These are phyloP conservation scores for Fraxinus quadrangulata DNA, from an alignment of 257 asterid genomes.

Conservation along the genomic window DNA sequence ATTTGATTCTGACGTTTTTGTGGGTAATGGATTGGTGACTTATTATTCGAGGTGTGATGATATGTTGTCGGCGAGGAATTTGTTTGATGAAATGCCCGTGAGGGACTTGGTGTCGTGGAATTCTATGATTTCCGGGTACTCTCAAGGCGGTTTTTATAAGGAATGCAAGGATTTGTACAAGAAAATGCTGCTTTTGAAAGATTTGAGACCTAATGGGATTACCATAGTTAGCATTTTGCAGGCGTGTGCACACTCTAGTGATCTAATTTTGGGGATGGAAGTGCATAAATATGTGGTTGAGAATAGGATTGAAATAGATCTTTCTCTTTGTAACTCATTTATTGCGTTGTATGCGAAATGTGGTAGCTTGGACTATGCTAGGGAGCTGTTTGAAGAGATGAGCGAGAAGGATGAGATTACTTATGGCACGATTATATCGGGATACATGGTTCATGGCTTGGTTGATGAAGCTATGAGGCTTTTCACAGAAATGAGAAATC, in stretches of 20 bases:
- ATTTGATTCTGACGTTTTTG: slow-evolving; percentile 63
- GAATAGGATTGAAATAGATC: slow-evolving; percentile 56
- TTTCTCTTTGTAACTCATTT: slow-evolving; percentile 65
- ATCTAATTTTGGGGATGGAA: slow-evolving; percentile 72
- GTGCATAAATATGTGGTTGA: slow-evolving; percentile 64
- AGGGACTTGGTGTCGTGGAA: slow-evolving; percentile 87
- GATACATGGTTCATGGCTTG: slow-evolving; percentile 81
- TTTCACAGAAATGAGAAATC: slow-evolving; percentile 52
- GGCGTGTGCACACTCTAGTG: slow-evolving; percentile 79
- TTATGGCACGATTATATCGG: slow-evolving; percentile 73
- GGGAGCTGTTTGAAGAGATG: slow-evolving; percentile 75
- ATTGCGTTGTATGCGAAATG: slow-evolving; percentile 73
- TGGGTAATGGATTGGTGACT: slow-evolving; percentile 71
- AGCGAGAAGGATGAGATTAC: slow-evolving; percentile 71
- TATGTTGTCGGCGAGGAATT: slow-evolving; percentile 50
- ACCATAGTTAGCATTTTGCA: slow-evolving; percentile 68
- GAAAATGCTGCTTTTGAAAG: slow-evolving; percentile 50
- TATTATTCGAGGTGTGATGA: slow-evolving; percentile 71
- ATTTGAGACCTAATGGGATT: slow-evolving; percentile 56
- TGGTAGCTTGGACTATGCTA: slow-evolving; percentile 80
- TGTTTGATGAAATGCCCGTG: slow-evolving; percentile 64
- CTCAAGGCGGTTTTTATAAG: slow-evolving; percentile 67
- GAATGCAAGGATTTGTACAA: slow-evolving; percentile 68
- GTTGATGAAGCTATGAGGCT: slow-evolving; percentile 59
- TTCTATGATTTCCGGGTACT: slow-evolving; percentile 79